Evolutionary conservation across 768 basidiomycete species (phyloP), one percentile per base, ranked within the genome.

Genomic region (Mycena maculata): DNA sequence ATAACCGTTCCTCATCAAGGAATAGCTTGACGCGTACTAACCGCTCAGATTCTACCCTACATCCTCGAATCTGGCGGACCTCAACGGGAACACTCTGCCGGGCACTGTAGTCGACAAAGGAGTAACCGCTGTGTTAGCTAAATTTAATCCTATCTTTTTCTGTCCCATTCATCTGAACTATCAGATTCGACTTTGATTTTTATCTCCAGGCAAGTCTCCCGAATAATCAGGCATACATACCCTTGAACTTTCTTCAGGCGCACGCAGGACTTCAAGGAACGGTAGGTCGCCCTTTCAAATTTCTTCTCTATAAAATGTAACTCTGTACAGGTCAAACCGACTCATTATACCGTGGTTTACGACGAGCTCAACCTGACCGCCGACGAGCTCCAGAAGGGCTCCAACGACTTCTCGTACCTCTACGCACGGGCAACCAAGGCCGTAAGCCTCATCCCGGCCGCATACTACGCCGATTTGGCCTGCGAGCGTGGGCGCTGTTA

Each of bases 401-500:
- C 91, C 0, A 86, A 94, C 73, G 82, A 87, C 59, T 77, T 83
- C 16, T 88, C 88, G 71, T 94, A 94, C 73, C 81, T 92, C 16
- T 96, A 92, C 70, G 93, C 91, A 0, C 86, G 94, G 5, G 93
- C 93, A 0, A 96, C 93, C 4, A 91, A 92, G 71, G 90, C 93
- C 0, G 94, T 96, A 31, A 93, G 91, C 73, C 80, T 95, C 25
- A 84, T 94, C 12, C 92, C 93, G 0, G 85, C 92, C 0, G 92
- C 92, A 0, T 93, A 93, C 73, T 93, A 93, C 71, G 90, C 92
- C 9, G 92, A 94, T 77, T 77, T 94, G 55, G 93, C 92, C 1
- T 94, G 92, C 75, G 93, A 95, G 77, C 82, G 93, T 12, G 93
- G 90, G 0, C 79, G 93, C 41, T 90, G 84, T 73, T 95, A 93